Evolutionary conservation across 768 basidiomycete species (phyloP), one percentile per base, ranked within the genome.

Genomic region (Terana coerulea): DNA sequence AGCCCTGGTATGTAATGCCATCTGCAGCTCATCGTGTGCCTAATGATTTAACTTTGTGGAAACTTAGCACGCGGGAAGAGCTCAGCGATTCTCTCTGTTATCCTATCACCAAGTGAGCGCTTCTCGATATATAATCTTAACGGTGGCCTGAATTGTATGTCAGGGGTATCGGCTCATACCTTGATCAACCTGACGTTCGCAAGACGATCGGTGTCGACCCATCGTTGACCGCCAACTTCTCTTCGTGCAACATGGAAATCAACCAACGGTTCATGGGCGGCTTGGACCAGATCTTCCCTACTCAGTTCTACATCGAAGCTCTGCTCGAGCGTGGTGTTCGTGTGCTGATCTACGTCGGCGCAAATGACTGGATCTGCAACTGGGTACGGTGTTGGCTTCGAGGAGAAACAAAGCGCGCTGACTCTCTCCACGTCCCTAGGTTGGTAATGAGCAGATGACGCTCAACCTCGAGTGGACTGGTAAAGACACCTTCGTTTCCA

Each of bases 401-500:
- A 2, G 19, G n/a, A 7, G 10, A 11, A 55, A 83, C 82, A 43
- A 58, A 72, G 54, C 82, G 4, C 19, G 6, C 21, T 8, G 15
- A 9, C n/a, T n/a, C 7, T 17, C 7, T 24, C 25, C 69, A 49
- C 39, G 6, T 44, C 8, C 11, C 9, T 26, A 65, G 64, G 69
- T 84, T 26, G 83, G 80, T 1, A 86, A 86, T 60, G 79, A 83
- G 63, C 66, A 69, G 22, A 86, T 81, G 83, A 76, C 80, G 15
- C 67, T 77, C 29, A 70, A 64, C 4, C 63, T 87, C 31, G 75
- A 84, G 26, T 88, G 86, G 86, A 75, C 72, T 25, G 79, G 81
- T 2, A 64, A 76, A 41, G 64, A 69, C 5, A 77, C 64, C 11
- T 87, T 81, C 66, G 66, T 58, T 0, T 57, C 58, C 15, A 62